A percentile compares a stretch with the other conserved stretches of the same genome.
Evolutionary conservation across 2,329 filamentous ascomycete genomes (phyloP).

Genomic region (Daldinia eschscholtzii): DNA sequence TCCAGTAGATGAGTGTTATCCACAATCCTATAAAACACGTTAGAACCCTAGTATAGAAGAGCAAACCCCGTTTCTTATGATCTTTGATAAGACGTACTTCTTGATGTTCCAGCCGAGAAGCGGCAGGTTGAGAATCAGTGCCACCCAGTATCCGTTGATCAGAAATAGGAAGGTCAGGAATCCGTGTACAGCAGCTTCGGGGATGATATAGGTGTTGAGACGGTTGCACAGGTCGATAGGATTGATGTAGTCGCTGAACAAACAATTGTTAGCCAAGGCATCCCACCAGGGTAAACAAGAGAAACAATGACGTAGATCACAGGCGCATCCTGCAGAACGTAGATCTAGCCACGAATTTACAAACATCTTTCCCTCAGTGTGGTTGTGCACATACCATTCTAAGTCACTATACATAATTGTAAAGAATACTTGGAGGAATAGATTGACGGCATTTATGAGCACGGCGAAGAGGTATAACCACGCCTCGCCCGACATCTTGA

Average conservation of each 20-base stretch:
- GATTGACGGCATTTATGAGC: conserved; percentile 99
- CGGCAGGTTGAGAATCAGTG: conserved; percentile 90
- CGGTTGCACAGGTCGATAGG: conserved; percentile 99
- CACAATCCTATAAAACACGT: conserved; percentile 75
- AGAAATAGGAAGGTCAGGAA: conserved; percentile 96
- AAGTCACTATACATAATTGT: conserved; percentile 99
- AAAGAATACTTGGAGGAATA: conserved; percentile 99
- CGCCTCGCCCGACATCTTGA: conserved; percentile 92
- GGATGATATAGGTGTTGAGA: conserved; percentile 99
- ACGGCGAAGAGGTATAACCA: conserved; percentile 98
- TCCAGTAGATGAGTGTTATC: conserved; percentile 98
- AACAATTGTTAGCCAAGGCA: conserved; percentile 48
- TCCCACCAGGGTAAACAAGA: conserved; percentile 4
- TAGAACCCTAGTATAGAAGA: conserved; percentile 24
- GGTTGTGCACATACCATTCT: conserved; percentile 81
- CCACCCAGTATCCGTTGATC: conserved; percentile 98
- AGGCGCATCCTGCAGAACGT: conserved; percentile 30
- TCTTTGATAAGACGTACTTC: conserved; percentile 76
- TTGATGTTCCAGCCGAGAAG: conserved; percentile 94
- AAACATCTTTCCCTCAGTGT: neutral
- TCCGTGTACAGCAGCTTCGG: conserved; percentile 96
- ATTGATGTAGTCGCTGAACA: conserved; percentile 95
- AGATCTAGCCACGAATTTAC: conserved; percentile 7
- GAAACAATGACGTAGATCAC: conserved; percentile 46
- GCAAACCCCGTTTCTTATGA: neutral